Base-by-base conservation (phyloP, 495 filamentous ascomycete genomes). In the Hypoxylon fuscum region DNA sequence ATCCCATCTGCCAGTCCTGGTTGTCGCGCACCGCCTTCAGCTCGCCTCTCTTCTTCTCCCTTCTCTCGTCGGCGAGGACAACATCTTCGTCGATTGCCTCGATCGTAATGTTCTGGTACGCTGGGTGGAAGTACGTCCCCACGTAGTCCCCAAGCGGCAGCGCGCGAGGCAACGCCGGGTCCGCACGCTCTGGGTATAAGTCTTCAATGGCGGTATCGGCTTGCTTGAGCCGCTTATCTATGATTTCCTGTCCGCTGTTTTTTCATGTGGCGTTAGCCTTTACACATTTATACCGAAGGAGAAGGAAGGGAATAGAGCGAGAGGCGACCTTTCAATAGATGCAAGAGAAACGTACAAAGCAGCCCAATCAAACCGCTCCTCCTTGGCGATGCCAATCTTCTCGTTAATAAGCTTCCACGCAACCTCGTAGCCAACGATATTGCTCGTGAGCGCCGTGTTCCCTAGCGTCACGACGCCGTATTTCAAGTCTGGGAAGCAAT, bases 401-500 rank as follows among this genome's bases (percentile, higher is more conserved):
- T 77, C 72, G 49, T 82, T 71, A 5, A 83, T 52, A n/a, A 83
- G 61, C 46, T 74, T 58, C 60, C 68, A 77, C 15, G 72, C 62
- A 14, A 81, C 38, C 14, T 65, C 68, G n/a, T 47, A 20, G 15
- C 73, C 67, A 3, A 66, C 65, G 6, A 27, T 14, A 49, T 74
- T 71, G 8, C 66, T 68, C 5, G 74, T 72, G 18, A 66, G 15
- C 10, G 59, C 72, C 8, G 77, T 76, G 47, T 85, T 86, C 0
- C 63, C 77, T 68, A 85, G 73, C 18, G 76, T 66, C 0, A 77
- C 75, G 9, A 83, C 71, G 0, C 80, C 82, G 41, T 72, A 86
- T 5, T 74, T 53, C 21, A 74, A 59, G 5, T 70, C 70, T 0
- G 82, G 82, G 17, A 86, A 51, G 55, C 80, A 81, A 11, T 72